Evolutionary conservation across 441 rosid species (phyloP).

Genomic region (Manihot esculenta): DNA sequence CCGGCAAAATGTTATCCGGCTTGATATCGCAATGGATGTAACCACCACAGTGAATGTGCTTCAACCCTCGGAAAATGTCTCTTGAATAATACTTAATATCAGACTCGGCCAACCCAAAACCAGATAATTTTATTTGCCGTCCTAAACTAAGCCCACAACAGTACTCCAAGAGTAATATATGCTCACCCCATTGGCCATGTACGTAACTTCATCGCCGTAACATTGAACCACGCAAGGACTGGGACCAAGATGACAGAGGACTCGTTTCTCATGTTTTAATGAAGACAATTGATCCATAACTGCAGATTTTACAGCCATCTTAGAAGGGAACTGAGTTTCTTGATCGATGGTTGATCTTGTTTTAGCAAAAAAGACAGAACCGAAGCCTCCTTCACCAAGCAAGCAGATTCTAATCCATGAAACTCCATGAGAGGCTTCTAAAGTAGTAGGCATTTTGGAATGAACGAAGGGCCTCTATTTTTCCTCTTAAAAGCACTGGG

Average conservation of each 20-base stretch:
- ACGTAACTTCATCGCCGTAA: constrained; percentile 23
- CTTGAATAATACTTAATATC: constrained; percentile 22
- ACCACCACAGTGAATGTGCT: constrained; percentile 25
- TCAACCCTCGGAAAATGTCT: constrained; percentile 29
- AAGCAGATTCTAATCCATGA: not conserved
- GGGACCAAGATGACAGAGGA: constrained; percentile 16
- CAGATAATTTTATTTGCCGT: constrained; percentile 15
- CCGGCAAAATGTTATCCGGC: constrained; percentile 1
- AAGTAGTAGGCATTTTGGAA: not conserved
- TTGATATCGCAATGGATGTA: constrained; percentile 34
- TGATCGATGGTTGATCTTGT: not conserved
- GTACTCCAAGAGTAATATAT: constrained; percentile 31
- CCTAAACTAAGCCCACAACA: constrained; percentile 27
- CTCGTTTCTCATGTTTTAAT: constrained; percentile 28
- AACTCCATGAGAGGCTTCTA: not conserved
- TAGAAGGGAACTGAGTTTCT: not conserved
- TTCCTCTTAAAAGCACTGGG: not conserved
- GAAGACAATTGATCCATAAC: constrained; percentile 15
- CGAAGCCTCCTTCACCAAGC: constrained; percentile 19
- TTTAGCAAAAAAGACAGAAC: constrained; percentile 16
- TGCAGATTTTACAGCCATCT: constrained; percentile 31
- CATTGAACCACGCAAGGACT: constrained; percentile 25
- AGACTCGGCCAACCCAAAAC: constrained; percentile 18
- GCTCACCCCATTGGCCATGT: constrained; percentile 11
- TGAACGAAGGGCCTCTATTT: too few relatives aligned